A percentile compares a stretch with the other conserved stretches of the same genome.
These are phyloP conservation scores for Monosporascus sp. DNA, from an alignment of 2,329 filamentous ascomycete species.

Conservation along the genomic window DNA sequence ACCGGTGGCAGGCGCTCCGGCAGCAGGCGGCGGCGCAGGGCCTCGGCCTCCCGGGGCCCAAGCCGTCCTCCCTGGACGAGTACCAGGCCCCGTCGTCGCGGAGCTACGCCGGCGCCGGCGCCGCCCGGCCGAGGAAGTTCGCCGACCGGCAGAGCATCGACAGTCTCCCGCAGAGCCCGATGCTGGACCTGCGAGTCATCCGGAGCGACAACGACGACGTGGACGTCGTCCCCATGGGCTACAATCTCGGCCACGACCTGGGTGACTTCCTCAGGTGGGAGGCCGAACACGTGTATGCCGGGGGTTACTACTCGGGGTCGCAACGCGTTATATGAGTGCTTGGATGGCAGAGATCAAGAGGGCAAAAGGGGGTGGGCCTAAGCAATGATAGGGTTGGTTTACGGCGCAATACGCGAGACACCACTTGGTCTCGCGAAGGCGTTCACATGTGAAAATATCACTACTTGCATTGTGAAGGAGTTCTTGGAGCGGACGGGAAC, in stretches of 20 bases:
- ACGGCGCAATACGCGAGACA: too few relatives aligned
- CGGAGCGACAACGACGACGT: slow-evolving; percentile 34
- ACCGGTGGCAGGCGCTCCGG: slow-evolving; percentile 16
- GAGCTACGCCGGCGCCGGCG: slow-evolving; percentile 3
- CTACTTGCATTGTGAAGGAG: too few relatives aligned
- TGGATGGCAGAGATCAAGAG: neutral
- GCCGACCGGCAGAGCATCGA: slow-evolving; percentile 28
- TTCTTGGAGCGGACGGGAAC: neutral
- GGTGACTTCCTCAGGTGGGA: slow-evolving; percentile 56
- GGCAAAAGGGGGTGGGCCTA: neutral
- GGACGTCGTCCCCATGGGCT: slow-evolving; percentile 52
- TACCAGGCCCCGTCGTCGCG: neutral
- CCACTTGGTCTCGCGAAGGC: too few relatives aligned
- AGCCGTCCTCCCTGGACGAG: neutral
- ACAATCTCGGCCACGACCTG: slow-evolving; percentile 54
- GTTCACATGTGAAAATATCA: too few relatives aligned
- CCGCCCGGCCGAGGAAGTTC: slow-evolving; percentile 18
- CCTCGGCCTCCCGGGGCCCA: slow-evolving; percentile 9
- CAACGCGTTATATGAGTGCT: too few relatives aligned
- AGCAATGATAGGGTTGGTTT: neutral
- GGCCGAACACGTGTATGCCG: slow-evolving; percentile 41
- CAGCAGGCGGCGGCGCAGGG: slow-evolving; percentile 9
- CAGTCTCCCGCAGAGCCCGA: slow-evolving; percentile 47
- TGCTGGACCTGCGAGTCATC: slow-evolving; percentile 41
- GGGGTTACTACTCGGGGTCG: slow-evolving; percentile 17